Evolutionary conservation across 306 rosid genomes (phyloP), one percentile per base, ranked within the genome.

Genomic region (Dalbergia cochinchinensis): DNA sequence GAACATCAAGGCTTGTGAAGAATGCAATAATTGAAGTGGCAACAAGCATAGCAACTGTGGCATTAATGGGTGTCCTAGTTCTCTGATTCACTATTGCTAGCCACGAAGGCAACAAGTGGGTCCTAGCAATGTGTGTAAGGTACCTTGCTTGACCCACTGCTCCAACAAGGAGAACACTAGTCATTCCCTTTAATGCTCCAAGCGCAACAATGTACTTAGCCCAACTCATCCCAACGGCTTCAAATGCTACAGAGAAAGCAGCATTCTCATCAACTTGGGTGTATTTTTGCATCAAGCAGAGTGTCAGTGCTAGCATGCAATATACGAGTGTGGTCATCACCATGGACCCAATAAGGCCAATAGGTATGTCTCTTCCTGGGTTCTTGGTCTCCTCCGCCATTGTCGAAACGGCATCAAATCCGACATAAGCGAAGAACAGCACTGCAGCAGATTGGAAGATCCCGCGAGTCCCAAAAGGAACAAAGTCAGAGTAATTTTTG

Each of bases 101-200:
- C 89, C 91, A 94, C 1, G 84, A 83, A 0, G 98, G 92, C 62
- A 91, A 20, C 92, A 94, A 82, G 44, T 88, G 88, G 0, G 97
- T 86, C 2, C 94, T 80, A 6, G 96, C 90, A 51, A 91, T 94
- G 66, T 91, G 98, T 0, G 96, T 94, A 51, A 91, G 86, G 51
- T 94, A 94, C 47, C 97, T 85, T 0, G 94, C 95, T 64, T 94
- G 92, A 7, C 94, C 94, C 31, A 94, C 97, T 0, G 95, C 94
- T 0, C 84, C 83, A 8, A 91, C 98, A 8, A 94, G 86, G 16
- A 94, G 22, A 20, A 86, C 94, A 7, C 89, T 89, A 0, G 92
- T 89, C 92, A 90, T 91, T 13, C 98, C 97, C 63, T 94, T 85
- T 1, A 94, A 13, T 3, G 97, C 98, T 5, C 97, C 97, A 0